phyloP scores from a whole-genome alignment of 805 yeast genomes.

The Suhomyces canberraensis region DNA sequence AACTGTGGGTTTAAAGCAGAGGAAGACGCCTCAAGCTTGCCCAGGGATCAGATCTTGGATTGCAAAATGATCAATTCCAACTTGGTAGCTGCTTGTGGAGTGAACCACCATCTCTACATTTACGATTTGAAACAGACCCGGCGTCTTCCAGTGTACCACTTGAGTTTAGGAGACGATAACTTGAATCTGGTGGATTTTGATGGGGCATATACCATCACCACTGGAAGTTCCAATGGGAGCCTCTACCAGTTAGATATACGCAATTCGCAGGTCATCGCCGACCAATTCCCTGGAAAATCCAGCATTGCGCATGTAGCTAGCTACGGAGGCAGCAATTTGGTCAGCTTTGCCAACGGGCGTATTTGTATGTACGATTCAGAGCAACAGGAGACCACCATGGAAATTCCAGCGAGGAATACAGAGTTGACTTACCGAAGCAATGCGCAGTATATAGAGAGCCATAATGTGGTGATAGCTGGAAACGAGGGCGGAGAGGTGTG shows the following conservation, averaged over 20 bases:
- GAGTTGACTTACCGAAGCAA: constrained; percentile 7
- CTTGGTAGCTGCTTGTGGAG: constrained; percentile 25
- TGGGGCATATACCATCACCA: constrained; percentile 8
- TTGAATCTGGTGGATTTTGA: constrained; percentile 18
- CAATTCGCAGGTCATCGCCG: constrained; percentile 6
- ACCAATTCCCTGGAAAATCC: constrained; percentile 1
- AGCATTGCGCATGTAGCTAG: constrained; percentile 5
- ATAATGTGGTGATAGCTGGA: constrained; percentile 14
- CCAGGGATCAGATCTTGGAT: constrained; percentile 17
- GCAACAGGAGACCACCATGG: neutral
- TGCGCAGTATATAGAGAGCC: constrained; percentile 1
- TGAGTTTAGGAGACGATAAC: constrained; percentile 22
- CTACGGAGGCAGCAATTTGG: neutral
- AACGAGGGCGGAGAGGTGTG: constrained; percentile 17
- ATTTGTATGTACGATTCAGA: neutral
- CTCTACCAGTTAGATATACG: constrained; percentile 24
- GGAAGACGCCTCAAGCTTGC: neutral
- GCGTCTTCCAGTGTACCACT: constrained; percentile 11
- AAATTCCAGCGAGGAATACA: neutral
- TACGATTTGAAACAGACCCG: constrained; percentile 20
- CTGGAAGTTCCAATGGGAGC: constrained; percentile 22
- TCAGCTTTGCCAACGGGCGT: constrained; percentile 1
- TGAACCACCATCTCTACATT: constrained; percentile 18
- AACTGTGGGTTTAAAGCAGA: neutral
- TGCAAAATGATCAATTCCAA: constrained; percentile 17